Evolutionary conservation across 2,329 filamentous ascomycete genomes (phyloP).

Genomic region (Hymenoscyphus albidus): DNA sequence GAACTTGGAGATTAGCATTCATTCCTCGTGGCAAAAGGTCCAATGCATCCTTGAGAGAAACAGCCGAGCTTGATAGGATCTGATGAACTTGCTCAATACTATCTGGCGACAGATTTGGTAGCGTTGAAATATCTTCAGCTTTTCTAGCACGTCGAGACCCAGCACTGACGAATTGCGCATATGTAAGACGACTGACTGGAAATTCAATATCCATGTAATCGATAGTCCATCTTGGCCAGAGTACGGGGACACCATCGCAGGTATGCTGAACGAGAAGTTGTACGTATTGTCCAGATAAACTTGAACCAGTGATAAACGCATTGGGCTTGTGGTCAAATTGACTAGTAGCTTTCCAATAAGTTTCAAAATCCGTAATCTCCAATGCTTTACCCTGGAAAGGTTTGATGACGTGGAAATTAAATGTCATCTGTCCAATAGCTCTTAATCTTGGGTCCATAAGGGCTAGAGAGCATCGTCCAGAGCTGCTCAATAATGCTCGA

Average conservation of each 20-base stretch:
- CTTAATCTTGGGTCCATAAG: constrained; percentile 88
- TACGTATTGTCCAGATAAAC: constrained; percentile 91
- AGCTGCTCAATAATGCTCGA: constrained; percentile 67
- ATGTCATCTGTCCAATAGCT: constrained; percentile 89
- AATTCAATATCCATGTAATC: constrained; percentile 73
- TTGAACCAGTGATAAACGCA: constrained; percentile 89
- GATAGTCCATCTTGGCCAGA: constrained; percentile 84
- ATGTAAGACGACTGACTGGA: constrained; percentile 73
- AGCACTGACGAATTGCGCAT: constrained; percentile 61
- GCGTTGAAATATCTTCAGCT: constrained; percentile 39
- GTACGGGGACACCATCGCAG: constrained; percentile 77
- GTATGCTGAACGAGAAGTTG: constrained; percentile 90
- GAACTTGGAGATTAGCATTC: constrained; percentile 85
- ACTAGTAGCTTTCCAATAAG: constrained; percentile 98
- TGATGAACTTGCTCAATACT: constrained; percentile 65
- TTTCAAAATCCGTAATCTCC: constrained; percentile 97
- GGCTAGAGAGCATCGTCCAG: constrained; percentile 77
- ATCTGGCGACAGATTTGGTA: constrained; percentile 46
- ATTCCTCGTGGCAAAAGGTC: constrained; percentile 70
- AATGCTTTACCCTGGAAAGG: constrained; percentile 88
- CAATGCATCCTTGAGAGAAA: constrained; percentile 76
- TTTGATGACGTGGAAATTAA: constrained; percentile 94
- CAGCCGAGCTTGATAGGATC: constrained; percentile 68
- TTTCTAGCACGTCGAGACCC: constrained; percentile 33
- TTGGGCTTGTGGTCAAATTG: constrained; percentile 82